A percentile compares a stretch with the other conserved stretches of the same genome.
Evolutionary conservation across 2,329 filamentous ascomycete genomes (phyloP).

Genomic region (Aotearoamyces nothofagi): DNA sequence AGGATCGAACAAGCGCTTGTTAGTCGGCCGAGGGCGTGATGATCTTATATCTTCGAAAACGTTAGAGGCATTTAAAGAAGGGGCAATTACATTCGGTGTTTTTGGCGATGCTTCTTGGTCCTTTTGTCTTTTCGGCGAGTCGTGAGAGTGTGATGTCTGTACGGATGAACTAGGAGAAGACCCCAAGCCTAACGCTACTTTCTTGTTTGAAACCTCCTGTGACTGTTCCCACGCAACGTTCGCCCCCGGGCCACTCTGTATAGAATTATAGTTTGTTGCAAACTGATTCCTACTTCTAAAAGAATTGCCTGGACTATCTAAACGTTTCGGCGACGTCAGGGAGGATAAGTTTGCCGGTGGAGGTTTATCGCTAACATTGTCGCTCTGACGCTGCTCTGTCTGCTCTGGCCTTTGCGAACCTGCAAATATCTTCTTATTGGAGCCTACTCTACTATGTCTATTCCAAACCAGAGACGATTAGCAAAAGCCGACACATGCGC

Average conservation of each 20-base stretch:
- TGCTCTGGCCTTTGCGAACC: neutral
- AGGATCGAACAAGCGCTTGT: neutral
- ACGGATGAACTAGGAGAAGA: neutral
- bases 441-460: neutral
- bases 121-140: neutral
- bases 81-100: neutral
- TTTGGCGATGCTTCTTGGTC: neutral
- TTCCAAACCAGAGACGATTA: neutral
- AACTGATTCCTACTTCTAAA: neutral
- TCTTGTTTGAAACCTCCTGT: neutral
- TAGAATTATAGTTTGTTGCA: neutral
- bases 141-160: neutral
- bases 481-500: neutral
- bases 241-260: neutral
- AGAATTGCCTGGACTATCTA: neutral
- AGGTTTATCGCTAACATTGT: neutral
- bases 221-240: neutral
- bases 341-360: neutral
- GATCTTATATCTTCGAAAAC: neutral
- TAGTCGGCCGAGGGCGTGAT: neutral
- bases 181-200: neutral
- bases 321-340: neutral
- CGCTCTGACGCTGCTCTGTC: neutral
- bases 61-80: neutral
- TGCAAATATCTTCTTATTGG: neutral